phyloP scores from a whole-genome alignment of 176 grass and related monocot species.

The Eleusine coracana region DNA sequence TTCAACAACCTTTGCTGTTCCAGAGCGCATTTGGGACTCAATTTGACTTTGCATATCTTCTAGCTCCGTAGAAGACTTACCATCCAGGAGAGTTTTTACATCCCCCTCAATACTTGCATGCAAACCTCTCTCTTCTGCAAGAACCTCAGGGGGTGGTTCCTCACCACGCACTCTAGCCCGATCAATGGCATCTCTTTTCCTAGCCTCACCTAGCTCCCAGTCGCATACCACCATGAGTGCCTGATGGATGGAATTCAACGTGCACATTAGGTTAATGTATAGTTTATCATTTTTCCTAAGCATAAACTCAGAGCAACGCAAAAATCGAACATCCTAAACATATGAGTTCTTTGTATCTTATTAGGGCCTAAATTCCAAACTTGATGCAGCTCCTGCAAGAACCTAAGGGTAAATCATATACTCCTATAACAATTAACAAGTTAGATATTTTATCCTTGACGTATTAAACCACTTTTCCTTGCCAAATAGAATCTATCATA shows the following conservation, averaged over 20 bases:
- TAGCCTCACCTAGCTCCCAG: slow-evolving; percentile 86
- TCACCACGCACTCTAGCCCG: slow-evolving; percentile 97
- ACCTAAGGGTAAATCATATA: slow-evolving; percentile 9
- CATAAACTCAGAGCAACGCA: background rate
- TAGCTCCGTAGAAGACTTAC: slow-evolving; percentile 68
- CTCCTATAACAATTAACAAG: slow-evolving; percentile 10
- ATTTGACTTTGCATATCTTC: slow-evolving; percentile 92
- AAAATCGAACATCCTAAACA: slow-evolving; percentile 10
- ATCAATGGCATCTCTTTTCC: slow-evolving; percentile 87
- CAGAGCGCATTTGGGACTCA: slow-evolving; percentile 93
- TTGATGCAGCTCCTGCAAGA: slow-evolving; percentile 24
- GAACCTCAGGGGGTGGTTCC: slow-evolving; percentile 83
- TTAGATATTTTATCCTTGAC: slow-evolving; percentile 15
- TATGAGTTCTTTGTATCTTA: slow-evolving; percentile 9
- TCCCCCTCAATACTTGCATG: slow-evolving; percentile 91
- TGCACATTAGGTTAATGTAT: slow-evolving; percentile 2
- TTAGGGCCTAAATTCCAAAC: slow-evolving; percentile 2
- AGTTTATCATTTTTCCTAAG: slow-evolving; percentile 31
- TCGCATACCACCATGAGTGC: slow-evolving; percentile 91
- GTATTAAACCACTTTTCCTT: slow-evolving; percentile 4
- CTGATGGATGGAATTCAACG: slow-evolving; percentile 49
- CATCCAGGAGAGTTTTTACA: slow-evolving; percentile 88
- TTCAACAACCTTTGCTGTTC: slow-evolving; percentile 96
- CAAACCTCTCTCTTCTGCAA: slow-evolving; percentile 91
- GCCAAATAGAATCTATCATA: slow-evolving; percentile 17